A percentile compares a stretch with the other conserved stretches of the same genome.
Conservation (phyloP, 1,284 basidiomycete genomes). For the Salmacisia buchloeana region DNA sequence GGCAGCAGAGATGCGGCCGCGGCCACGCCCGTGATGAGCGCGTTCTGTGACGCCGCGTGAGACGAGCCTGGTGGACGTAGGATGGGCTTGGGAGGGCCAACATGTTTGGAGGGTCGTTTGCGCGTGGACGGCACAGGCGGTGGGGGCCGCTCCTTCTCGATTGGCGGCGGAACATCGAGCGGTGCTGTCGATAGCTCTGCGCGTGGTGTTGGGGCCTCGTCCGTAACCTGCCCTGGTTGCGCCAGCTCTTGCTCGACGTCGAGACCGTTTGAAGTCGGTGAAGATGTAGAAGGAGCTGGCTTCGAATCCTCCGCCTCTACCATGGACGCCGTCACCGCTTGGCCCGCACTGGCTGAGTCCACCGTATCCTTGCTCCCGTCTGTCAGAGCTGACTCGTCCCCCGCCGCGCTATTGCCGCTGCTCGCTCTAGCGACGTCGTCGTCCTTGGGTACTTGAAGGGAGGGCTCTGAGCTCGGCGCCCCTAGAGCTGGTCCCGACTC, state of each 20-base stretch:
- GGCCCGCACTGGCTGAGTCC: no score
- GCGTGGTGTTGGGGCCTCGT: neutral
- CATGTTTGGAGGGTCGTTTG: conserved; percentile 2
- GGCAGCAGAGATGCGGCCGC: neutral
- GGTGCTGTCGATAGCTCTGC: neutral
- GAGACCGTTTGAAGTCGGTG: no score
- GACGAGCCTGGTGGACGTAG: conserved; percentile 4
- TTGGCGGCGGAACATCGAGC: neutral
- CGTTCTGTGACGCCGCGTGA: neutral
- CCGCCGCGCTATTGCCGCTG: no score
- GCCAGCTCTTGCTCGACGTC: neutral
- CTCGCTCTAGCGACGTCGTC: no score
- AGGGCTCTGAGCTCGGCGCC: no score
- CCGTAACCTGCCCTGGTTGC: neutral
- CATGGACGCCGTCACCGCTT: no score
- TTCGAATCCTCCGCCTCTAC: no score
- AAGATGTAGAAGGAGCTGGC: no score
- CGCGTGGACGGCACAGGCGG: neutral
- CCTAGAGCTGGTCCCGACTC: no score
- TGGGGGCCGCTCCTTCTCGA: neutral
- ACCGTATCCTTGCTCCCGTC: no score
- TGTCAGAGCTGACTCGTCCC: no score
- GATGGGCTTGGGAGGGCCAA: neutral
- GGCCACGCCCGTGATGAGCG: conserved; percentile 3
- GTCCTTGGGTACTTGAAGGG: no score